phyloP scores from a whole-genome alignment of 139 green algal species.

The Nannochloris sp. region DNA sequence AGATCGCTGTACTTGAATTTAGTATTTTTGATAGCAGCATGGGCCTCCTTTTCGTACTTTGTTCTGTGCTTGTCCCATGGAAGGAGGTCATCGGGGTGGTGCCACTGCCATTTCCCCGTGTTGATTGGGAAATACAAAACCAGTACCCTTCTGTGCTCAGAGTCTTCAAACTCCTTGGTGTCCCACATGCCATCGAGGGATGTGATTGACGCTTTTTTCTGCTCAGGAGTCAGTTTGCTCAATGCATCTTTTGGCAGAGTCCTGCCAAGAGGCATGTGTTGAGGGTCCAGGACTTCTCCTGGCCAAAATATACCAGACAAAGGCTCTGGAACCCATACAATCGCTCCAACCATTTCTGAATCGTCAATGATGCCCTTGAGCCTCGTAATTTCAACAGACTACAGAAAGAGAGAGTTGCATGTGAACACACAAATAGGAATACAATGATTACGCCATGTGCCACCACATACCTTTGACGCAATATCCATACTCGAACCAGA shows the following conservation, averaged over 20 bases:
- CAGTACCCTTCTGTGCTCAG: conserved; percentile 9
- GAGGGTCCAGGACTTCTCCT: conserved; percentile 51
- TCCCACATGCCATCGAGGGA: neutral
- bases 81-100: conserved; percentile 17
- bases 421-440: neutral
- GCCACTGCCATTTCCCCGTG: conserved; percentile 23
- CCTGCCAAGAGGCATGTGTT: conserved; percentile 12
- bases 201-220: conserved; percentile 19
- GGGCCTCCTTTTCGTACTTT: conserved; percentile 22
- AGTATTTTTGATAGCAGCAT: conserved; percentile 13
- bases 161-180: neutral
- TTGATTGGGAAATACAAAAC: conserved; percentile 18
- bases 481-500: neutral
- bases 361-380: conserved; percentile 26
- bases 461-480: neutral
- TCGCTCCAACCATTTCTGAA: conserved; percentile 31
- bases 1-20: conserved; percentile 23
- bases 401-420: neutral
- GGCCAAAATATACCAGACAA: conserved; percentile 41
- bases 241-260: conserved; percentile 28
- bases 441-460: neutral
- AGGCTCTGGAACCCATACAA: conserved; percentile 39
- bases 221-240: conserved; percentile 14
- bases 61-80: conserved; percentile 22
- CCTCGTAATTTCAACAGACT: conserved; percentile 9